Evolutionary conservation across 2,329 filamentous ascomycete species (phyloP), one percentile per base, ranked within the genome.

Genomic region (Ascochyta fabae): DNA sequence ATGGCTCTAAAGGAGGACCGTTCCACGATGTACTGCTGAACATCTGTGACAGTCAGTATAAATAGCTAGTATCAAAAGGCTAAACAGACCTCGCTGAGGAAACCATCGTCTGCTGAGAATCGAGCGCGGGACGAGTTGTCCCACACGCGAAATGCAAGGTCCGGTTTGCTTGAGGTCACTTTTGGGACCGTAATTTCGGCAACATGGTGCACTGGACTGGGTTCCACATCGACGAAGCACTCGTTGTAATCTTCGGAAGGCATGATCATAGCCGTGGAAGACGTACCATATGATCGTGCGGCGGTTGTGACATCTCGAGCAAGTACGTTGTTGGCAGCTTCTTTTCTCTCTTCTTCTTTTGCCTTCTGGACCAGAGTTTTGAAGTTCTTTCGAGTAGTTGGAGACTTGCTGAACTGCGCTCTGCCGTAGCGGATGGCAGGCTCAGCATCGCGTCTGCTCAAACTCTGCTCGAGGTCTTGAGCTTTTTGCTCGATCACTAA

Each of bases 131-230:
- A 40, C 56, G 53, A 59, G 7, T 46, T 34, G 3, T 64, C 61
- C 53, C 56, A 65, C 0, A 59, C 58, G 0, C 58, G 33, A 16
- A 58, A 61, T 2, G 13, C 23, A 1, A 60, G 34, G n/a, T 47
- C 36, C 0, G 46, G 47, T 38, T 19, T 34, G 1, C 1, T 6
- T 3, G 24, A 19, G 7, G 12, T 9, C 29, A 12, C 3, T 16
- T 9, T 26, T 7, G 39, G 39, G 2, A 5, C 12, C 6, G 12
- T 7, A 3, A 42, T 9, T 9, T 7, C n/a, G 4, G 15, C 16
- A 13, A 9, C 12, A 4, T 6, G 12, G 24, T 1, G 15, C 3
- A 1, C 23, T 13, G 24, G 13, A 8, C 6, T 42, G 8, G 19
- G 7, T 23, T 42, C 40, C 12, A n/a, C 40, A 15, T 42, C 24